phyloP scores from a whole-genome alignment of 176 grass and related monocot genomes.

The Musa schizocarpa region DNA sequence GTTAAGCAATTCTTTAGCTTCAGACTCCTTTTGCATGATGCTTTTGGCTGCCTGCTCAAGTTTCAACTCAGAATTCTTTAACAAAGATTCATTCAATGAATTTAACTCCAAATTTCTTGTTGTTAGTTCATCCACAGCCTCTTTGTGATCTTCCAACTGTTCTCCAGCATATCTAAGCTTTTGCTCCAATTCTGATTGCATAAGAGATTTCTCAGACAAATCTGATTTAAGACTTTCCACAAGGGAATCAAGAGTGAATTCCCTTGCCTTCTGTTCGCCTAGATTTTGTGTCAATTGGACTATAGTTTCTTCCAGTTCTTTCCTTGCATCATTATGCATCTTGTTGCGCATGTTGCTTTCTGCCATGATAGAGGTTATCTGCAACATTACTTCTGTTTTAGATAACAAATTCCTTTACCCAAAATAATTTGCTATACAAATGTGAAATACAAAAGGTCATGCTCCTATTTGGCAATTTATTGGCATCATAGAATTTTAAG shows the following conservation, averaged over 20 bases:
- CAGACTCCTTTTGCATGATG: constrained; percentile 48
- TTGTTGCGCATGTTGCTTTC: constrained; percentile 20
- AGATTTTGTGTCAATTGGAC: constrained; percentile 15
- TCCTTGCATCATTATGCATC: constrained; percentile 29
- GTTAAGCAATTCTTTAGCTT: constrained; percentile 39
- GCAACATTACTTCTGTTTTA: constrained; percentile 19
- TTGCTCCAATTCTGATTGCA: constrained; percentile 42
- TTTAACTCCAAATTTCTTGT: constrained; percentile 67
- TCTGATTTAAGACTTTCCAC: constrained; percentile 11
- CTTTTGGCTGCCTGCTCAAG: constrained; percentile 40
- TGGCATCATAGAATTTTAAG: neutral
- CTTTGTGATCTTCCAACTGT: constrained; percentile 64
- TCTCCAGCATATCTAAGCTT: constrained; percentile 63
- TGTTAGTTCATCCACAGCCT: constrained; percentile 51
- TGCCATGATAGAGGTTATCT: constrained; percentile 40
- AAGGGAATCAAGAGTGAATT: neutral
- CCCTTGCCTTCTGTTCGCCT: constrained; percentile 20
- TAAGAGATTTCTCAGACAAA: constrained; percentile 47
- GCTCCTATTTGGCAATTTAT: neutral
- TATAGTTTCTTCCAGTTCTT: constrained; percentile 52
- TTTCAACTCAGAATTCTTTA: constrained; percentile 73
- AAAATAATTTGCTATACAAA: constrained; percentile 18
- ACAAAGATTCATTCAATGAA: constrained; percentile 55
- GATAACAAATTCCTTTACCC: constrained; percentile 14
- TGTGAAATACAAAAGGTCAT: constrained; percentile 1